Evolutionary conservation across 495 filamentous ascomycete genomes (phyloP).

Genomic region (Achaetomiella virescens): DNA sequence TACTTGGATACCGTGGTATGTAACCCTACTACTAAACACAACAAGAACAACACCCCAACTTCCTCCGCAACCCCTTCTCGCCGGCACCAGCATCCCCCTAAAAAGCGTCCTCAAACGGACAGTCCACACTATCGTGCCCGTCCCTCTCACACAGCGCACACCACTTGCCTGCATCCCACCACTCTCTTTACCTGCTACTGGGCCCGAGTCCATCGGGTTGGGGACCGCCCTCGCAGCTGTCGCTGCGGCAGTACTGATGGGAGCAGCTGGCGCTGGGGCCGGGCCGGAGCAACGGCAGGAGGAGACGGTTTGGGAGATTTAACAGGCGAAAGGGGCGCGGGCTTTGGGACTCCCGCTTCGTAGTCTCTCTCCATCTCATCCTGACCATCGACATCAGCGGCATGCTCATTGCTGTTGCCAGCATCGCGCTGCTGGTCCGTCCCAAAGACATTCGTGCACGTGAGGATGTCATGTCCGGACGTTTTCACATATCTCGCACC

Average conservation of each 20-base stretch:
- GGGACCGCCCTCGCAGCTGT: slow-evolving; percentile 37
- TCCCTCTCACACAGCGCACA: slow-evolving; percentile 95
- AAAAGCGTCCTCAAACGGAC: slow-evolving; percentile 84
- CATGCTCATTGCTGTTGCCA: slow-evolving; percentile 31
- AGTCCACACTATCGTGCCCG: slow-evolving; percentile 92
- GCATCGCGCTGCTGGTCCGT: slow-evolving; percentile 28
- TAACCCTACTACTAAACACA: background rate
- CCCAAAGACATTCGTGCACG: slow-evolving; percentile 85
- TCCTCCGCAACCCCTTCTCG: no score
- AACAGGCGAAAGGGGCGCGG: slow-evolving; percentile 47
- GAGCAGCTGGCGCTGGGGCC: background rate
- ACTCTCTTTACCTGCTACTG: slow-evolving; percentile 74
- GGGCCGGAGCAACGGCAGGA: background rate
- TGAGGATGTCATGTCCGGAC: slow-evolving; percentile 87
- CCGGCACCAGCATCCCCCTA: slow-evolving; percentile 13
- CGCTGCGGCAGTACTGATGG: slow-evolving; percentile 8
- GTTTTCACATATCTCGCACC: slow-evolving; percentile 97
- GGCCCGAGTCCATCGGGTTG: slow-evolving; percentile 61
- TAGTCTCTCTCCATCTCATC: slow-evolving; percentile 6
- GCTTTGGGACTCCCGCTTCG: slow-evolving; percentile 34
- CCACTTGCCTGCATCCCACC: slow-evolving; percentile 85
- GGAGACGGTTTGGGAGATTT: slow-evolving; percentile 20
- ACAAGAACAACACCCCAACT: background rate
- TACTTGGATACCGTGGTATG: background rate
- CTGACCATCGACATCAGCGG: background rate